Conservation (phyloP, 2,329 filamentous ascomycete species). For the Emmonsiellopsis sp. region DNA sequence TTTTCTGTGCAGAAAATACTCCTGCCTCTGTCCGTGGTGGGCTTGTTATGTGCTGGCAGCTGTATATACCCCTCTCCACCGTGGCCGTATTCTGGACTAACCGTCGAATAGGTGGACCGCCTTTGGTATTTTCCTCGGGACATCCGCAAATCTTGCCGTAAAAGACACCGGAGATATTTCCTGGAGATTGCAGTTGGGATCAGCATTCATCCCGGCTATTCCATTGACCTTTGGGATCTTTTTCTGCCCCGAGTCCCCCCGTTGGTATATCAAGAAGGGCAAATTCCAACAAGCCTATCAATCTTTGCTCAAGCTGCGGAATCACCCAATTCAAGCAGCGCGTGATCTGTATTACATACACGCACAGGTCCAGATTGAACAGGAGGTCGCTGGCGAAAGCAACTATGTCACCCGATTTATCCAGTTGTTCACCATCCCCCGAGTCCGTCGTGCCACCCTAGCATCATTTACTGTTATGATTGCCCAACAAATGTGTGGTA, state of each 20-base stretch:
- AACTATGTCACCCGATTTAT: slow-evolving; percentile 54
- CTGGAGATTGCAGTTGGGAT: slow-evolving; percentile 56
- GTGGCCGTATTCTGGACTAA: slow-evolving; percentile 9
- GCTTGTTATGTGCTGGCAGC: slow-evolving; percentile 47
- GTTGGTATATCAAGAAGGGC: slow-evolving; percentile 60
- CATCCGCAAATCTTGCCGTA: slow-evolving; percentile 55
- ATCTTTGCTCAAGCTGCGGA: slow-evolving; percentile 49
- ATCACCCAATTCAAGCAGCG: slow-evolving; percentile 50
- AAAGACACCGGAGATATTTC: slow-evolving; percentile 48
- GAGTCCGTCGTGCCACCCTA: slow-evolving; percentile 52
- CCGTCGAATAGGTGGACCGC: slow-evolving; percentile 36
- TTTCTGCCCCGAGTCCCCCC: slow-evolving; percentile 55
- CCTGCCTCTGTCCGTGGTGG: slow-evolving; percentile 47
- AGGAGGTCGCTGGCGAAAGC: slow-evolving; percentile 31
- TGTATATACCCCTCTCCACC: slow-evolving; percentile 24
- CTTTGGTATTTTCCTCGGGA: slow-evolving; percentile 58
- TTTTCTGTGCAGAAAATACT: slow-evolving; percentile 47
- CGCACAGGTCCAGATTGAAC: slow-evolving; percentile 41
- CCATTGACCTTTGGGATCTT: slow-evolving; percentile 50
- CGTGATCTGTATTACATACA: slow-evolving; percentile 55
- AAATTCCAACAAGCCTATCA: slow-evolving; percentile 52
- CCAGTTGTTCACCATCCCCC: slow-evolving; percentile 41
- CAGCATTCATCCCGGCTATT: slow-evolving; percentile 56
- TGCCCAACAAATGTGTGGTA: slow-evolving; percentile 61
- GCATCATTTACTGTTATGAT: slow-evolving; percentile 76